A percentile compares a stretch with the other conserved stretches of the same genome.
phyloP scores from a whole-genome alignment of 306 rosid genomes.

The Rosa lucieae region DNA sequence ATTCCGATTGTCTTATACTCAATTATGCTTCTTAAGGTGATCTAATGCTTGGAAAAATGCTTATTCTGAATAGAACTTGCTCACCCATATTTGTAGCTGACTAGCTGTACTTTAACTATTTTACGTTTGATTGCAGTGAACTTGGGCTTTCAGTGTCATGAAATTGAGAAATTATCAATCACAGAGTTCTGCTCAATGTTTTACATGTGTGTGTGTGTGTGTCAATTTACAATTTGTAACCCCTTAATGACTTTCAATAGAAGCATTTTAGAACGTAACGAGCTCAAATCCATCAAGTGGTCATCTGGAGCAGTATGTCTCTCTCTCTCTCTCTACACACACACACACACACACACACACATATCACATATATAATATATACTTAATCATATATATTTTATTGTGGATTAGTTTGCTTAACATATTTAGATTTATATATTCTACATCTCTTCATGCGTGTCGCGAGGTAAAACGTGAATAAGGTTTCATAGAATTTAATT shows the following conservation, averaged over 20 bases:
- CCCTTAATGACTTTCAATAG: slow-evolving; percentile 65
- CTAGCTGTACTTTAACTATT: slow-evolving; percentile 1
- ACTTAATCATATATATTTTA: too few relatives aligned
- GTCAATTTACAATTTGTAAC: slow-evolving; percentile 21
- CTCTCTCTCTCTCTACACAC: slow-evolving; percentile 23
- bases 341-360: background rate
- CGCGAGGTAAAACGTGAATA: background rate
- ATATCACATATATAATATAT: background rate
- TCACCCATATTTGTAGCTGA: background rate
- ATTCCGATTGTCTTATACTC: background rate
- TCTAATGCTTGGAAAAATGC: background rate
- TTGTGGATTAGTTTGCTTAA: too few relatives aligned
- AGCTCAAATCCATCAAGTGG: slow-evolving; percentile 85
- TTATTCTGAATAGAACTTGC: background rate
- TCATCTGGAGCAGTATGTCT: slow-evolving; percentile 80
- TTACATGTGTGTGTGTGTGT: background rate
- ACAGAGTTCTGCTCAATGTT: background rate
- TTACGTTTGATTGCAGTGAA: slow-evolving; percentile 13
- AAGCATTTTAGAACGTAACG: slow-evolving; percentile 76
- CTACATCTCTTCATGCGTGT: background rate
- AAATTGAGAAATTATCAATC: slow-evolving; percentile 11
- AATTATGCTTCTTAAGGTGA: background rate
- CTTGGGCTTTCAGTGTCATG: slow-evolving; percentile 11
- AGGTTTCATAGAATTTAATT: background rate
- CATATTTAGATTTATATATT: background rate